Conservation (phyloP, 495 filamentous ascomycete species). For the Neohortaea acidophila region DNA sequence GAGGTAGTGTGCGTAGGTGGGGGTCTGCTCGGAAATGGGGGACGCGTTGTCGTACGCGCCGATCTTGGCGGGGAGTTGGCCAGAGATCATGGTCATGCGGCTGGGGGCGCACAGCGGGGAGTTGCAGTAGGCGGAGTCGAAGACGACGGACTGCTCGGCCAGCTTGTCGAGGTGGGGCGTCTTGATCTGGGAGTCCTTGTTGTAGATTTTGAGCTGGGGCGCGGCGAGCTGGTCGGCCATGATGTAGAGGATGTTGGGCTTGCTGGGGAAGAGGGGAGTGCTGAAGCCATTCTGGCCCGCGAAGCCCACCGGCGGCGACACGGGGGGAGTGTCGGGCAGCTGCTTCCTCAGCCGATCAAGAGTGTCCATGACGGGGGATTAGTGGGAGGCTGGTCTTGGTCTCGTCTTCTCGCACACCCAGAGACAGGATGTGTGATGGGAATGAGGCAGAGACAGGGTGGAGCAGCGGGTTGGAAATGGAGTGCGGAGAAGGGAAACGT, state of each 20-base stretch:
- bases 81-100: slow-evolving; percentile 77
- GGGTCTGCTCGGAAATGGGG: slow-evolving; percentile 54
- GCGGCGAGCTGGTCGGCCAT: slow-evolving; percentile 90
- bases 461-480: not conserved
- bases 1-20: slow-evolving; percentile 80
- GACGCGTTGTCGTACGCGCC: slow-evolving; percentile 77
- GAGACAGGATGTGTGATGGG: too few species aligned
- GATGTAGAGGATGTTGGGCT: slow-evolving; percentile 69
- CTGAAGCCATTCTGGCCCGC: slow-evolving; percentile 16
- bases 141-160: slow-evolving; percentile 61
- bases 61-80: slow-evolving; percentile 73
- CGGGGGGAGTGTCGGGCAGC: slow-evolving; percentile 14
- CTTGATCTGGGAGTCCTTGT: slow-evolving; percentile 62
- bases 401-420: too few species aligned
- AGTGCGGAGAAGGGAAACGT: not conserved
- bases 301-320: slow-evolving; percentile 15
- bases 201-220: slow-evolving; percentile 68
- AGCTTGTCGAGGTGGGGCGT: slow-evolving; percentile 76
- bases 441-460: not conserved
- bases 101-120: slow-evolving; percentile 79
- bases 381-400: too few species aligned
- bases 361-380: slow-evolving; percentile 7
- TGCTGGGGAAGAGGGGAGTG: slow-evolving; percentile 20
- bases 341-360: slow-evolving; percentile 11
- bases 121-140: slow-evolving; percentile 80